Conservation (phyloP, 257 asterid genomes). For the Apocynum venetum region DNA sequence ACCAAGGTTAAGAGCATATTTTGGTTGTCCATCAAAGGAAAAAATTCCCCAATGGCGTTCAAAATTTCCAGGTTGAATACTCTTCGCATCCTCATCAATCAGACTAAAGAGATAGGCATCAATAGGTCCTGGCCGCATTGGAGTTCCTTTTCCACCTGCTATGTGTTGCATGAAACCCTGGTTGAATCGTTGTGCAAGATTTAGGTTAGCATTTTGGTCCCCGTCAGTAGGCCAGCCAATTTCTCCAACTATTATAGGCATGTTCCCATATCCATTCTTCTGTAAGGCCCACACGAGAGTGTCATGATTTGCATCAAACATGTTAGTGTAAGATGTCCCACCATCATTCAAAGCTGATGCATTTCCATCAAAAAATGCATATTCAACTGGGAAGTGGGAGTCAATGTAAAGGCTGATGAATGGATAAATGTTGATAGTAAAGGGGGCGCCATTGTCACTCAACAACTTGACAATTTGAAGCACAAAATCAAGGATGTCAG, state of each 20-base stretch:
- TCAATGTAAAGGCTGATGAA: constrained; percentile 76
- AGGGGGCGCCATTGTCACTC: constrained; percentile 57
- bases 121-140: constrained; percentile 67
- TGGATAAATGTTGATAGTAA: constrained; percentile 82
- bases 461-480: constrained; percentile 54
- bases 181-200: constrained; percentile 56
- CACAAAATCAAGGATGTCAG: constrained; percentile 59
- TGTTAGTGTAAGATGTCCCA: constrained; percentile 54
- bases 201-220: constrained; percentile 54
- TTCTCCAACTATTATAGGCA: constrained; percentile 67
- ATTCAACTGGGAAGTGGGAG: constrained; percentile 64
- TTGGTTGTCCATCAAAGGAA: constrained; percentile 56
- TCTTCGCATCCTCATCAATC: constrained; percentile 76
- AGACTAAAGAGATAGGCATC: constrained; percentile 71
- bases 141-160: constrained; percentile 65
- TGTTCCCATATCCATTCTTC: constrained; percentile 56
- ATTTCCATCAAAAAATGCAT: constrained; percentile 73
- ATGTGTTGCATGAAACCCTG: constrained; percentile 69
- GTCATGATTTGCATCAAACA: constrained; percentile 83
- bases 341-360: constrained; percentile 57
- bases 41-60: constrained; percentile 87
- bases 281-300: constrained; percentile 76
- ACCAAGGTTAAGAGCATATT: constrained; percentile 63
- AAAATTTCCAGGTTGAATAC: constrained; percentile 72
- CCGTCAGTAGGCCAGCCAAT: constrained; percentile 93